A percentile compares a stretch with the other conserved stretches of the same genome.
These are phyloP conservation scores for Cystobasidiaceae sp. DNA, from an alignment of 1,284 basidiomycete species.

Conservation along the genomic window DNA sequence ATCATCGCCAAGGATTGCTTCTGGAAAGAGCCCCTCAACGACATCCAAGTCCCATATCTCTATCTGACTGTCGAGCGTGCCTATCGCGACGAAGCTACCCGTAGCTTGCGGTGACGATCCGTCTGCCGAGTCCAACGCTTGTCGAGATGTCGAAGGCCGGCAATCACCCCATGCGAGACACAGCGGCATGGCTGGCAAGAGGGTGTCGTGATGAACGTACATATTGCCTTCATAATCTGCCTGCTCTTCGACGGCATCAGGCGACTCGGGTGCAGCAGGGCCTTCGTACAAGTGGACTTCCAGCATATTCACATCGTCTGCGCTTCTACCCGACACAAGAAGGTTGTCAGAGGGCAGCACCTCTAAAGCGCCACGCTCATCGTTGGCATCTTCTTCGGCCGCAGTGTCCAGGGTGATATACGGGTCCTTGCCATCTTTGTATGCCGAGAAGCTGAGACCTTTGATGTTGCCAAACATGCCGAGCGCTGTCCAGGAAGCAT, in stretches of 20 bases:
- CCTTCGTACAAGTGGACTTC: conserved; percentile 95
- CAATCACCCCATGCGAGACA: conserved; percentile 99
- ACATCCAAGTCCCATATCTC: conserved; percentile 97
- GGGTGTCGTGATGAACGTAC: conserved; percentile 95
- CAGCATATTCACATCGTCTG: conserved; percentile 92
- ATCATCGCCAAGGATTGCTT: conserved; percentile 75
- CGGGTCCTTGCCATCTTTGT: conserved; percentile 74
- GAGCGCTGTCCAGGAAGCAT: conserved; percentile 54
- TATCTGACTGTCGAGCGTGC: conserved; percentile 94
- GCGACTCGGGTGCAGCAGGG: conserved; percentile 46
- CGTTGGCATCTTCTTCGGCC: conserved; percentile 61
- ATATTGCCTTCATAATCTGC: conserved; percentile 64
- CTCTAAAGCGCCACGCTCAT: conserved; percentile 86
- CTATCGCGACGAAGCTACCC: conserved; percentile 93
- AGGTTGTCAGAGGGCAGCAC: conserved; percentile 87
- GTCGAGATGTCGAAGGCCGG: conserved; percentile 52
- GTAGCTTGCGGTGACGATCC: not conserved
- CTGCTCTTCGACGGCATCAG: not conserved
- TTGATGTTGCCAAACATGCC: conserved; percentile 96
- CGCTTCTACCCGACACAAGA: conserved; percentile 87
- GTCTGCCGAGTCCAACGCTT: not conserved
- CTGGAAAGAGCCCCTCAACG: conserved; percentile 90
- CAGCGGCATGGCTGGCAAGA: conserved; percentile 95
- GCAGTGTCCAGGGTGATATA: conserved; percentile 70
- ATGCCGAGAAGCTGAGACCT: conserved; percentile 80